phyloP scores from a whole-genome alignment of 805 yeast species.

The Pichia rugopelliculosa region DNA sequence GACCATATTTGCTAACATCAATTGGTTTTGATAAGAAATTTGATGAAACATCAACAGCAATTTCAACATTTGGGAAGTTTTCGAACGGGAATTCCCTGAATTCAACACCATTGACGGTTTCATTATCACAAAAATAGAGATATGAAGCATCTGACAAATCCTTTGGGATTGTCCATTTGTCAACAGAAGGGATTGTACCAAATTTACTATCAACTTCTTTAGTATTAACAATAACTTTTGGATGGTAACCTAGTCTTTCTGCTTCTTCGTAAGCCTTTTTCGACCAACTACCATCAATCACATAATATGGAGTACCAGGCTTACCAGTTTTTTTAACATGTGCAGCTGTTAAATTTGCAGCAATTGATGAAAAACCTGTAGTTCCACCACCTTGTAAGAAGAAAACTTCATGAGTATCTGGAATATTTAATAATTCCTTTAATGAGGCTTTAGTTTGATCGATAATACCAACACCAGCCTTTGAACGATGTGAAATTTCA shows the following conservation, averaged over 20 bases:
- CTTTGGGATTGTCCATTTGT: slow-evolving; percentile 55
- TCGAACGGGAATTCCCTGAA: slow-evolving; percentile 44
- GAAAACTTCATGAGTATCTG: slow-evolving; percentile 90
- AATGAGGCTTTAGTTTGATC: slow-evolving; percentile 68
- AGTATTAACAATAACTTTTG: slow-evolving; percentile 61
- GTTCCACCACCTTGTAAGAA: slow-evolving; percentile 99
- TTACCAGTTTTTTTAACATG: slow-evolving; percentile 59
- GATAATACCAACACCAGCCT: slow-evolving; percentile 70
- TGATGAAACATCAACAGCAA: slow-evolving; percentile 94
- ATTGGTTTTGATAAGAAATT: slow-evolving; percentile 76
- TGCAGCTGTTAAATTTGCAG: slow-evolving; percentile 73
- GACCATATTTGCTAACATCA: slow-evolving; percentile 79
- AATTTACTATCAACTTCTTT: slow-evolving; percentile 51
- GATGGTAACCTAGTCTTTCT: slow-evolving; percentile 67
- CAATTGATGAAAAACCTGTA: slow-evolving; percentile 84
- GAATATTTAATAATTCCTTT: slow-evolving; percentile 58
- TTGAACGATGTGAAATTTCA: slow-evolving; percentile 92
- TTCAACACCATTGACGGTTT: slow-evolving; percentile 94
- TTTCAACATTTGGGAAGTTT: slow-evolving; percentile 61
- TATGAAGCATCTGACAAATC: slow-evolving; percentile 66
- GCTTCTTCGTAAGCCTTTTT: slow-evolving; percentile 86
- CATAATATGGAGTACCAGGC: slow-evolving; percentile 75
- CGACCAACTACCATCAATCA: slow-evolving; percentile 93
- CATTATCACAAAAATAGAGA: slow-evolving; percentile 91
- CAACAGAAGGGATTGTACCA: slow-evolving; percentile 57